Percentiles rank a stretch among this genome's conserved stretches.
Conservation (phyloP, 768 basidiomycete species). For the Termitomyces bulborhizus region DNA sequence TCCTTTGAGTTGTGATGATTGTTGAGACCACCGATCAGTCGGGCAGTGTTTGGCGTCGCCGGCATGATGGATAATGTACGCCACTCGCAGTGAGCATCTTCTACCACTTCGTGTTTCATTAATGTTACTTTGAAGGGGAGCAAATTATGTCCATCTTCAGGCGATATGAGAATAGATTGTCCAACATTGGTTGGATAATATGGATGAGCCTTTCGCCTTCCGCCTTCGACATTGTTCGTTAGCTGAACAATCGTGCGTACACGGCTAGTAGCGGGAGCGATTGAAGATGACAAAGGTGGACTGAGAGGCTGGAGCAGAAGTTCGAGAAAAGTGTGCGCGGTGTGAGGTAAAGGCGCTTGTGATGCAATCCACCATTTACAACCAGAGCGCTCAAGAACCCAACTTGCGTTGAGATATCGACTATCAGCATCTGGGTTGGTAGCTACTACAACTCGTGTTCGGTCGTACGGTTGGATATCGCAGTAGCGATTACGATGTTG, state of each 20-base stretch:
- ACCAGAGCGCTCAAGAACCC: conserved; percentile 73
- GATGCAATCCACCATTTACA: conserved; percentile 81
- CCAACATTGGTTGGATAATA: conserved; percentile 70
- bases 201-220: conserved; percentile 65
- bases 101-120: conserved; percentile 33
- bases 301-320: conserved; percentile 47
- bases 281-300: conserved; percentile 23
- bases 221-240: conserved; percentile 64
- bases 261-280: conserved; percentile 23
- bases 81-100: conserved; percentile 54
- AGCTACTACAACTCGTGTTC: conserved; percentile 62
- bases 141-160: conserved; percentile 35
- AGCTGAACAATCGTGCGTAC: conserved; percentile 80
- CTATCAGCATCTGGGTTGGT: conserved; percentile 19
- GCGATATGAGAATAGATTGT: conserved; percentile 36
- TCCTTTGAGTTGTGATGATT: conserved; percentile 12
- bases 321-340: conserved; percentile 73
- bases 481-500: conserved; percentile 57
- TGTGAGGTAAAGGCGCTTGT: conserved; percentile 70
- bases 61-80: conserved; percentile 54
- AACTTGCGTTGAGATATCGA: conserved; percentile 78
- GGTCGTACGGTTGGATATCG: conserved; percentile 76
- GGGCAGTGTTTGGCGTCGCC: conserved; percentile 15
- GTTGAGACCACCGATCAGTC: background rate
- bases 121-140: conserved; percentile 56